phyloP scores from a whole-genome alignment of 169 alveolate genomes.

The Ichthyophthirius multifiliis region DNA sequence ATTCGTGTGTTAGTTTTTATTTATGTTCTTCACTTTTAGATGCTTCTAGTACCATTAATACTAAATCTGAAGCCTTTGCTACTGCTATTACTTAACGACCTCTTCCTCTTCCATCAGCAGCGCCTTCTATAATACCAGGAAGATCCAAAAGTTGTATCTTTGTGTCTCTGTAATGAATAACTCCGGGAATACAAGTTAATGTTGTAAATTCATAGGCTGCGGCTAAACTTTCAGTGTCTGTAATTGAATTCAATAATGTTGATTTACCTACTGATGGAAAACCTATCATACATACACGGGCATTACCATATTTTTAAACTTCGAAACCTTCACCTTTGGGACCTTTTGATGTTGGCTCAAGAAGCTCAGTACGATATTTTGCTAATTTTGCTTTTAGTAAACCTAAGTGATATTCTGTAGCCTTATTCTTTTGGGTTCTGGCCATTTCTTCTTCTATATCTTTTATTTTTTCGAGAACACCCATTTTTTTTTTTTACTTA shows the following conservation, averaged over 20 bases:
- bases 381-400: slow-evolving; percentile 88
- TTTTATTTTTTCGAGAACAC: slow-evolving; percentile 76
- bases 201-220: slow-evolving; percentile 92
- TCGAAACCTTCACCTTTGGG: slow-evolving; percentile 89
- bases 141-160: slow-evolving; percentile 93
- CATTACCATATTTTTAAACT: slow-evolving; percentile 90
- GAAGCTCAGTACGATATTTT: slow-evolving; percentile 74
- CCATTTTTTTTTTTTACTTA: slow-evolving; percentile 28
- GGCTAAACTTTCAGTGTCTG: slow-evolving; percentile 84
- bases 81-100: slow-evolving; percentile 96
- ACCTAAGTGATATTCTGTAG: slow-evolving; percentile 90
- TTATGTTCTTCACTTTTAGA: slow-evolving; percentile 81
- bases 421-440: slow-evolving; percentile 90
- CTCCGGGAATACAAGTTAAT: slow-evolving; percentile 90
- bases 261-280: slow-evolving; percentile 92
- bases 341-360: slow-evolving; percentile 74
- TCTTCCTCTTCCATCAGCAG: slow-evolving; percentile 95
- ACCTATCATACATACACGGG: slow-evolving; percentile 90
- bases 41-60: slow-evolving; percentile 81
- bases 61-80: slow-evolving; percentile 87
- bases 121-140: slow-evolving; percentile 96
- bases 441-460: slow-evolving; percentile 92
- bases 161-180: slow-evolving; percentile 85
- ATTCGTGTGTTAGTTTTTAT: slow-evolving; percentile 75
- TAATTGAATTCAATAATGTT: slow-evolving; percentile 78